These are phyloP conservation scores for Trichoderma sp. DNA, from an alignment of 2,329 filamentous ascomycete genomes.

Conservation along the genomic window DNA sequence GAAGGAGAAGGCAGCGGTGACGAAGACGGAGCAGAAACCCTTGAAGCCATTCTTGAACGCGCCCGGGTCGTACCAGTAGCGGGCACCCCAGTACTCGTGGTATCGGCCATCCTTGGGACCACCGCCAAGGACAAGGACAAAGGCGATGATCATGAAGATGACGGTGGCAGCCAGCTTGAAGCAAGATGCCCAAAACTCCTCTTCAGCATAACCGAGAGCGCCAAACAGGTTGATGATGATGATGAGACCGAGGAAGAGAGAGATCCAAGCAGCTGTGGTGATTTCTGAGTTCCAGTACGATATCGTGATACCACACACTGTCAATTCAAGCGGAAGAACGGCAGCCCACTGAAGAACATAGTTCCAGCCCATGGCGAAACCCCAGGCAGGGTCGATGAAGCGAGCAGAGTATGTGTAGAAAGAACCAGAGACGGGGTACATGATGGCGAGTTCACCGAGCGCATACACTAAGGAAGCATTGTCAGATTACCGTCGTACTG, in stretches of 20 bases:
- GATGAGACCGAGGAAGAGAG: conserved; percentile 41
- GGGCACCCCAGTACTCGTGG: conserved; percentile 47
- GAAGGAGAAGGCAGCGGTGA: conserved; percentile 70
- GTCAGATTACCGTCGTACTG: not conserved
- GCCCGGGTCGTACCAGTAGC: conserved; percentile 48
- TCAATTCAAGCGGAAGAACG: conserved; percentile 53
- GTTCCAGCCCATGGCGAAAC: conserved; percentile 58
- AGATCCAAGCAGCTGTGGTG: conserved; percentile 40
- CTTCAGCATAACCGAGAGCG: conserved; percentile 42
- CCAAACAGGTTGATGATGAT: conserved; percentile 53
- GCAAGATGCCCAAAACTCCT: conserved; percentile 44
- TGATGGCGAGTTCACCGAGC: conserved; percentile 61
- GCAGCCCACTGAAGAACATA: conserved; percentile 54
- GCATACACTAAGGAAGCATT: conserved; percentile 49
- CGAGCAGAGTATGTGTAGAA: conserved; percentile 63
- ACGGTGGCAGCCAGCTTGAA: conserved; percentile 55
- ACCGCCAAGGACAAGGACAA: conserved; percentile 59
- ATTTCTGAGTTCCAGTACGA: conserved; percentile 53
- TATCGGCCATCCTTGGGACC: conserved; percentile 51
- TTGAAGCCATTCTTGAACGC: conserved; percentile 70
- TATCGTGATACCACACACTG: conserved; percentile 56
- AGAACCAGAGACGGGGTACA: conserved; percentile 62
- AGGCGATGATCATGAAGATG: conserved; percentile 57
- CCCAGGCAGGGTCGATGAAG: conserved; percentile 63
- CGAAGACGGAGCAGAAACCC: conserved; percentile 68